These are phyloP conservation scores for Thelephora terrestris DNA, from an alignment of 1,284 basidiomycete genomes.

Conservation along the genomic window DNA sequence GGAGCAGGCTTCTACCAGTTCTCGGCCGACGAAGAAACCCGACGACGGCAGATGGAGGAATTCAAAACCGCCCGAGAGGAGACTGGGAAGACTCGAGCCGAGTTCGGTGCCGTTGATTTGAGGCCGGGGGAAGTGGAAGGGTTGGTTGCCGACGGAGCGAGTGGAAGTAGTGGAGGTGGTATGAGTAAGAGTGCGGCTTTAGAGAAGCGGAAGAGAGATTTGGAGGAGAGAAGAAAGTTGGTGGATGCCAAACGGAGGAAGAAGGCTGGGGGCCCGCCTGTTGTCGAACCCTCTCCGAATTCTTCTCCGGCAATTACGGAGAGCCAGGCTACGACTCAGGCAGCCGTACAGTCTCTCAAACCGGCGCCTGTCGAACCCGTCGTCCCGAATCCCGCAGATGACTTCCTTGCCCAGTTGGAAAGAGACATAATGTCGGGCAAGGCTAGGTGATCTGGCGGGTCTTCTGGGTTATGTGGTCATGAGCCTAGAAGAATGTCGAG, in stretches of 20 bases:
- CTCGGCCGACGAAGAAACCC: constrained; percentile 68
- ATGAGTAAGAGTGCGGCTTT: constrained; percentile 45
- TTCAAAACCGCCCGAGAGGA: constrained; percentile 57
- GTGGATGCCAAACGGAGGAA: constrained; percentile 79
- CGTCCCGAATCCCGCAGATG: constrained; percentile 37
- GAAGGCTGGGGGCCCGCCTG: constrained; percentile 23
- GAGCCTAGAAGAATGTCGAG: too few relatives aligned
- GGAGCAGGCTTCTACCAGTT: constrained; percentile 90
- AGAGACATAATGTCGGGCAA: constrained; percentile 20
- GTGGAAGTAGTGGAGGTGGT: constrained; percentile 10
- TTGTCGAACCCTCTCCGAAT: background rate
- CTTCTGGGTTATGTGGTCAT: too few relatives aligned
- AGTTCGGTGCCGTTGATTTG: constrained; percentile 47
- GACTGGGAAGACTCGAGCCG: constrained; percentile 56
- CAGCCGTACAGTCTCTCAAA: constrained; percentile 20
- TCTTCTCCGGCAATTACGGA: background rate
- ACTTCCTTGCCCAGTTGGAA: constrained; percentile 54
- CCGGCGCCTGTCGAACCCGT: constrained; percentile 21
- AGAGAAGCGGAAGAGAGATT: constrained; percentile 70
- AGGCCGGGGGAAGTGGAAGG: constrained; percentile 58
- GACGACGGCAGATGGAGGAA: constrained; percentile 71
- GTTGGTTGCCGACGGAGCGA: constrained; percentile 35
- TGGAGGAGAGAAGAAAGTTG: constrained; percentile 66
- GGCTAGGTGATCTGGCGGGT: too few relatives aligned
- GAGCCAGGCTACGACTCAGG: background rate